phyloP scores from a whole-genome alignment of 2,329 filamentous ascomycete genomes.

The Colletotrichum higginsianum region DNA sequence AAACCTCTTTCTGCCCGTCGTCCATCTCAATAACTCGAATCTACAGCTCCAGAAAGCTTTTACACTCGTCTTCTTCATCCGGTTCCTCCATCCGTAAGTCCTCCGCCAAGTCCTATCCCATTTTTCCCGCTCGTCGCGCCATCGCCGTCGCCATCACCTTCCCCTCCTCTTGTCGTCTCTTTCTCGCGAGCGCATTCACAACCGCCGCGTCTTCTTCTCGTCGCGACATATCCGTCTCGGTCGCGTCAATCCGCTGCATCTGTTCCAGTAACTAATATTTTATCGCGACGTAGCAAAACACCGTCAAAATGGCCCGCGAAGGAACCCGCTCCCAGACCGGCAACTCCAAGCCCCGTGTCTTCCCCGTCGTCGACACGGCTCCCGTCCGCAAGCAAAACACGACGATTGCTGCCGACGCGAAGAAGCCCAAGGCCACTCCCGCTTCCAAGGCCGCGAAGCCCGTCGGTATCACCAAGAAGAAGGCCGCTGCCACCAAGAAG shows the following conservation, averaged over 20 bases:
- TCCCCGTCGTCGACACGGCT: constrained; percentile 63
- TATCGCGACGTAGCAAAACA: constrained; percentile 6
- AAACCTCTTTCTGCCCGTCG: background rate
- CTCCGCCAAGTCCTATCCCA: background rate
- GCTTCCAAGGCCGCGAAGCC: constrained; percentile 39
- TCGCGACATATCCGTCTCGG: constrained; percentile 12
- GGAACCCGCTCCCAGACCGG: constrained; percentile 67
- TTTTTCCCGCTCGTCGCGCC: constrained; percentile 17
- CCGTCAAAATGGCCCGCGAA: constrained; percentile 61
- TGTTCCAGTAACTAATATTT: background rate
- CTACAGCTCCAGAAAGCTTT: constrained; percentile 24
- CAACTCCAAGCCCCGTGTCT: constrained; percentile 68
- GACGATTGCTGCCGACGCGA: constrained; percentile 24
- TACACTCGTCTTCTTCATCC: background rate
- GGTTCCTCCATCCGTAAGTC: constrained; percentile 1
- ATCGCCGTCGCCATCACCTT: background rate
- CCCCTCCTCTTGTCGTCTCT: background rate
- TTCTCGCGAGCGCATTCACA: constrained; percentile 23
- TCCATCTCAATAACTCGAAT: constrained; percentile 3
- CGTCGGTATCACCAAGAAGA: constrained; percentile 42
- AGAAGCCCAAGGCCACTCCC: constrained; percentile 32
- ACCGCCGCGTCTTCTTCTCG: background rate
- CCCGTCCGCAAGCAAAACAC: constrained; percentile 60
- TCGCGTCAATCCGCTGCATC: constrained; percentile 18
- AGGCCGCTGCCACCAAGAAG: constrained; percentile 41